Evolutionary conservation across 306 rosid species (phyloP), one percentile per base, ranked within the genome.

Genomic region (Cercis canadensis): DNA sequence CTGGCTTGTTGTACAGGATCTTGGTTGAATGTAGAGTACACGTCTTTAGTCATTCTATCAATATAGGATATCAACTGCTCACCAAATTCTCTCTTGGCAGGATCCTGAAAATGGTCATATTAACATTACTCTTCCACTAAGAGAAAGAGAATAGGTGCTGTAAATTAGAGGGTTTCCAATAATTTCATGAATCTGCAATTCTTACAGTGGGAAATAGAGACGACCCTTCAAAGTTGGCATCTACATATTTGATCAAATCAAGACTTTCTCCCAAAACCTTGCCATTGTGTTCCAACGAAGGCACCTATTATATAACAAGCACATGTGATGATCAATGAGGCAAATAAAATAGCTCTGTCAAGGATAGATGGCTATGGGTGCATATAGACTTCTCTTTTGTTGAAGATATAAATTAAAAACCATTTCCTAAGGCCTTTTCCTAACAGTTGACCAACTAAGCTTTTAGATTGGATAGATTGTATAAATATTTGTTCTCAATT

Each of bases 211-310:
- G 92, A 58, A 51, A 50, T 47, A 92, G 85, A 74, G 96, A 75
- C 14, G 80, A 50, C 31, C 87, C 87, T 57, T 76, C 84, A 17
- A 83, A 79, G 74, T 79, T 83, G 29, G 65, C 80, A 65, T 93
- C 90, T 5, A 93, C 1, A 78, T 90, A 93, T 74, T 90, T 88
- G 75, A 93, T 74, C 81, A 90, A 74, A 77, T 90, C 96, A 78
- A 93, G 90, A 76, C 97, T 90, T 78, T 93, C 98, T 65, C 94
- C 98, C 17, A 84, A 57, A 31, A 93, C 69, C 76, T 90, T 84
- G 8, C 92, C 91, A 73, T 90, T 86, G 84, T 88, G 97, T 87
- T 93, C 97, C 87, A 93, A 77, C 6, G 98, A 37, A 56, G 97
- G 96, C 63, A 92, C 96, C 96, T 92, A 56, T 36, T 31, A 21